Base-by-base conservation (phyloP, 345 rosid species). In the Euphorbia peplus region DNA sequence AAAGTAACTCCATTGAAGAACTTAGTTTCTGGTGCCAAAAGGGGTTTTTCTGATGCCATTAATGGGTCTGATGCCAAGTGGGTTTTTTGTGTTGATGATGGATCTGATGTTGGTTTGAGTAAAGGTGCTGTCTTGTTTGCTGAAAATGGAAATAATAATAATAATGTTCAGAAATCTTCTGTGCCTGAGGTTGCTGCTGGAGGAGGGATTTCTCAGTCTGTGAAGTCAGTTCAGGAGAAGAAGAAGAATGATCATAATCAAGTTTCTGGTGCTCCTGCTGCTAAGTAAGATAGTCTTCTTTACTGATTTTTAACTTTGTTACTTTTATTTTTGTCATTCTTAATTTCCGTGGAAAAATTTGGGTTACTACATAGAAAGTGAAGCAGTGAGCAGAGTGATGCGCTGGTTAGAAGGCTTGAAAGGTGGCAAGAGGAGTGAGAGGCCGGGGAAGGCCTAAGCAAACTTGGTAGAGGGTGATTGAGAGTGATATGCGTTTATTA, bases 21-120 rank as follows among this genome's bases (percentile, higher is more conserved):
- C 68, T 64, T 79, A 5, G 82, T 83, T 25, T 84, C 89, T 42
- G 93, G 90, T 24, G 82, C 87, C 62, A 88, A 88, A 72, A 84
- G 90, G 71, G 90, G 79, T 44, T 88, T 88, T 76, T 81, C 85
- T n/a, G 88, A 86, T 74, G 86, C 85, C 82, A 75, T 81, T 79
- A 78, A 79, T 63, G 85, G 71, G 52, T 62, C 75, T 48, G 60
- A 75, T 68, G 79, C 69, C 19, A 83, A 76, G 29, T 79, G 91
- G 88, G 84, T 67, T 75, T 75, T 86, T 75, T 59, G 85, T 39
- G 75, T 70, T 16, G 66, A 57, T 60, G 70, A 70, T 67, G 79
- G 77, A 73, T 77, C 85, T 76, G 83, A 86, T 12, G 78, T 66
- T 69, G 85, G 77, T 74, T 57, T 74, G 70, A 62, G 75, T 56